Conservation (phyloP, 148 eudicot species). For the Rhododendron williamsianum region DNA sequence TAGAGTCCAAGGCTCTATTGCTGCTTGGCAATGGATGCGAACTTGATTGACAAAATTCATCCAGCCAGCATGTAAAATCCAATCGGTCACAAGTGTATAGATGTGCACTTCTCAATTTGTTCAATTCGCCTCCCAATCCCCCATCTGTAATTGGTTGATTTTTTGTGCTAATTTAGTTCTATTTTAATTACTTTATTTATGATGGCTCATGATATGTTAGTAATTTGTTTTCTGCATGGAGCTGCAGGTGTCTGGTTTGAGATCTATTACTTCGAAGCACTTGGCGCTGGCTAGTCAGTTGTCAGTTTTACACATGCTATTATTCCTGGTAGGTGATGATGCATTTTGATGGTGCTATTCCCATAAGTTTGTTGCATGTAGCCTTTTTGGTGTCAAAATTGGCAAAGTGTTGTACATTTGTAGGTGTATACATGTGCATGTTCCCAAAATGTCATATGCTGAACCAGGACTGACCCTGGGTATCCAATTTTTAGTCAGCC, state of each 20-base stretch:
- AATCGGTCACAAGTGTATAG: not conserved
- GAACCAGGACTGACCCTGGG: not conserved
- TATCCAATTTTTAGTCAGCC: too few species aligned
- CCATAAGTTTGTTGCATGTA: not conserved
- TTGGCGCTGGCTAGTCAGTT: conserved; percentile 97
- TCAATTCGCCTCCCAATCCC: not conserved
- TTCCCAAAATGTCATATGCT: not conserved
- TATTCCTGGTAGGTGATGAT: conserved; percentile 74
- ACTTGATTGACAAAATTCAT: not conserved
- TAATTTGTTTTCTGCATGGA: conserved; percentile 8
- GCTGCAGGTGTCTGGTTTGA: conserved; percentile 90
- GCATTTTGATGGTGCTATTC: not conserved
- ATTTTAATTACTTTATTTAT: not conserved
- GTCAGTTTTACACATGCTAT: conserved; percentile 77
- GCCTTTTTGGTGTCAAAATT: not conserved
- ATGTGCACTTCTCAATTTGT: not conserved
- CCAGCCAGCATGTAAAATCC: not conserved
- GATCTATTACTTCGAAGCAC: conserved; percentile 94
- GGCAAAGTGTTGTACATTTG: not conserved
- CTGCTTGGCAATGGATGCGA: not conserved
- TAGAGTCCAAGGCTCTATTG: not conserved
- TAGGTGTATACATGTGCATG: not conserved
- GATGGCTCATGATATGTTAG: not conserved
- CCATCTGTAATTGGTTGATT: not conserved
- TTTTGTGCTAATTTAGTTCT: not conserved